Evolutionary conservation across 169 alveolate genomes (phyloP).

Genomic region (Prorocentrum cordatum): DNA sequence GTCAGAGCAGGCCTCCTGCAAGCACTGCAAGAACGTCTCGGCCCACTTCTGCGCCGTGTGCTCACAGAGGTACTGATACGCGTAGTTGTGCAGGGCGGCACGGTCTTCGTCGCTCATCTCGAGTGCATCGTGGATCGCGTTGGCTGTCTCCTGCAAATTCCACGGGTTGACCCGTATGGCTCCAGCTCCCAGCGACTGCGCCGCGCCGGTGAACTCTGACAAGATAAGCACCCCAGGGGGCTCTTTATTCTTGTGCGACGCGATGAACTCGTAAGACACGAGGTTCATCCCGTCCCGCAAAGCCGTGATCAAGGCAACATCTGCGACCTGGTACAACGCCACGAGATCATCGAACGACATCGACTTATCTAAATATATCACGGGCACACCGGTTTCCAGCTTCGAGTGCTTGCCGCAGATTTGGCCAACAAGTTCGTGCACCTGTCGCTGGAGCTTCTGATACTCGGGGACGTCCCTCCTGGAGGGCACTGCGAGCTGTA

Average conservation of each 20-base stretch:
- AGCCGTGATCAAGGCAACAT: slow-evolving; percentile 58
- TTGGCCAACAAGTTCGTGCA: slow-evolving; percentile 64
- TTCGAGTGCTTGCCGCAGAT: slow-evolving; percentile 49
- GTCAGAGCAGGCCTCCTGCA: slow-evolving; percentile 13
- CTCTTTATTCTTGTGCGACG: slow-evolving; percentile 66
- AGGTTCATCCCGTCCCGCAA: slow-evolving; percentile 70
- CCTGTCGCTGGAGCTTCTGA: slow-evolving; percentile 31
- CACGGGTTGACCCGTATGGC: slow-evolving; percentile 72
- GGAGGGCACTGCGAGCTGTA: slow-evolving; percentile 72
- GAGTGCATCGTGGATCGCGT: slow-evolving; percentile 71
- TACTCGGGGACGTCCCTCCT: slow-evolving; percentile 68
- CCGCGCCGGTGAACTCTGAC: slow-evolving; percentile 74
- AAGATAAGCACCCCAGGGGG: slow-evolving; percentile 44
- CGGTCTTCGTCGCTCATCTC: slow-evolving; percentile 67
- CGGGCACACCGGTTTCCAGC: slow-evolving; percentile 57
- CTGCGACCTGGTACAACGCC: slow-evolving; percentile 66
- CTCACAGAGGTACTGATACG: neutral
- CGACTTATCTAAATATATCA: slow-evolving; percentile 59
- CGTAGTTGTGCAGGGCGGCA: slow-evolving; percentile 59
- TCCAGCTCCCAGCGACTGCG: slow-evolving; percentile 68
- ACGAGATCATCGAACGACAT: slow-evolving; percentile 27
- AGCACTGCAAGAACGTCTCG: slow-evolving; percentile 49
- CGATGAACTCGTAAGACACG: slow-evolving; percentile 67
- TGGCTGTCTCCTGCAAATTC: slow-evolving; percentile 61
- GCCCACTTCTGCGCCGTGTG: slow-evolving; percentile 71